These are phyloP conservation scores for Dryas drummondii DNA, from an alignment of 306 rosid genomes.

Conservation along the genomic window DNA sequence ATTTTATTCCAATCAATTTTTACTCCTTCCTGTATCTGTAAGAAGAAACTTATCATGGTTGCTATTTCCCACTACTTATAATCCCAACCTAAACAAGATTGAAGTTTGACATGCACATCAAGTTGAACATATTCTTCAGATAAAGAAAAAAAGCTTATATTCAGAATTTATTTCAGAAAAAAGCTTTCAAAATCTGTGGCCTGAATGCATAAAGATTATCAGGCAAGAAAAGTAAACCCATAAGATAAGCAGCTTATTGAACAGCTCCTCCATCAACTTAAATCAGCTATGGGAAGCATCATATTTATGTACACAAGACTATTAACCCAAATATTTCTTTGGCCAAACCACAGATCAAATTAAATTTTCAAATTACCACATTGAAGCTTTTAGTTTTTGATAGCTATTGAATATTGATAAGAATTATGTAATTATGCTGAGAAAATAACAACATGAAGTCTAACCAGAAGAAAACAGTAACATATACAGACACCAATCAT, in stretches of 20 bases:
- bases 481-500: neutral
- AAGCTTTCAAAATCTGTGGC: too few species aligned
- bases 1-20: conserved; percentile 31
- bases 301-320: too few species aligned
- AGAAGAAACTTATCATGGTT: neutral
- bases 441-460: neutral
- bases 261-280: too few species aligned
- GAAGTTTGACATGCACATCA: too few species aligned
- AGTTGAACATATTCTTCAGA: too few species aligned
- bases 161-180: too few species aligned
- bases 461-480: neutral
- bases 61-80: too few species aligned
- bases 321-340: neutral
- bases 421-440: neutral
- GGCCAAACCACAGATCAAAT: neutral
- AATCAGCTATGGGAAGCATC: too few species aligned
- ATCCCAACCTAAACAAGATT: neutral
- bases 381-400: neutral
- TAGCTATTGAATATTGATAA: neutral
- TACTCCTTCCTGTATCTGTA: neutral
- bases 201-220: too few species aligned
- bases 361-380: neutral
- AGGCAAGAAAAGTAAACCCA: too few species aligned
- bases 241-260: too few species aligned
- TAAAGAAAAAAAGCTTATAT: too few species aligned